phyloP scores from a whole-genome alignment of 2,329 filamentous ascomycete species.

The Colletotrichum sp. region DNA sequence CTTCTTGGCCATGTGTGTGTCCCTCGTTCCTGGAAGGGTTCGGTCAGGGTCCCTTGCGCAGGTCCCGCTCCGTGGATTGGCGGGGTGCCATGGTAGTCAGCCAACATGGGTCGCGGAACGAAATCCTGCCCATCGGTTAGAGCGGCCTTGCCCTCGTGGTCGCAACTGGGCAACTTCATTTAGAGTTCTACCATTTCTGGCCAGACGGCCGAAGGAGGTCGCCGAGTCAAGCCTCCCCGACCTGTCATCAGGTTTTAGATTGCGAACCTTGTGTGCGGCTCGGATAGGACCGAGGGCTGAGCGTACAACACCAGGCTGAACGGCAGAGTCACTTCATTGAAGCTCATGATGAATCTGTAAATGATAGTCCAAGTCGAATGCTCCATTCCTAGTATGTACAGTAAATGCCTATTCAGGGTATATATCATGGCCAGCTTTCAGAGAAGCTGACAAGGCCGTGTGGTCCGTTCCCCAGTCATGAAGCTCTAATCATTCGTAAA shows the following conservation, averaged over 20 bases:
- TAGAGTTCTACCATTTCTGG: not conserved
- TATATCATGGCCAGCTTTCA: not conserved
- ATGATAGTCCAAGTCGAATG: not conserved
- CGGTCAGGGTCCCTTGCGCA: not conserved
- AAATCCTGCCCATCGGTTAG: not conserved
- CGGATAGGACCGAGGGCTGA: not conserved
- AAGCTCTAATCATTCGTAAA: not conserved
- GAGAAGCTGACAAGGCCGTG: not conserved
- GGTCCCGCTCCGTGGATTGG: not conserved
- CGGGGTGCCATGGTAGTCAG: not conserved
- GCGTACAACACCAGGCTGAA: not conserved
- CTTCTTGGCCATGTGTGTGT: not conserved
- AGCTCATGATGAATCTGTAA: fast-evolving
- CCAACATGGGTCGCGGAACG: not conserved
- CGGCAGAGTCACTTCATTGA: not conserved
- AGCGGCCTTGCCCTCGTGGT: not conserved
- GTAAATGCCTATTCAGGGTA: not conserved
- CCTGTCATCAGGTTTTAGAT: not conserved
- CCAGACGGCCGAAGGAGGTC: not conserved
- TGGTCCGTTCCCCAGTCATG: not conserved
- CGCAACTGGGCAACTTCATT: not conserved
- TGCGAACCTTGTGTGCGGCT: not conserved
- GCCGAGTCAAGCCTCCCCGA: not conserved
- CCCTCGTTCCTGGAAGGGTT: not conserved
- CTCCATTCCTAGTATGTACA: not conserved